A percentile compares a stretch with the other conserved stretches of the same genome.
Evolutionary conservation across 1,284 basidiomycete genomes (phyloP).

Genomic region (Limonomyces culmigenus): DNA sequence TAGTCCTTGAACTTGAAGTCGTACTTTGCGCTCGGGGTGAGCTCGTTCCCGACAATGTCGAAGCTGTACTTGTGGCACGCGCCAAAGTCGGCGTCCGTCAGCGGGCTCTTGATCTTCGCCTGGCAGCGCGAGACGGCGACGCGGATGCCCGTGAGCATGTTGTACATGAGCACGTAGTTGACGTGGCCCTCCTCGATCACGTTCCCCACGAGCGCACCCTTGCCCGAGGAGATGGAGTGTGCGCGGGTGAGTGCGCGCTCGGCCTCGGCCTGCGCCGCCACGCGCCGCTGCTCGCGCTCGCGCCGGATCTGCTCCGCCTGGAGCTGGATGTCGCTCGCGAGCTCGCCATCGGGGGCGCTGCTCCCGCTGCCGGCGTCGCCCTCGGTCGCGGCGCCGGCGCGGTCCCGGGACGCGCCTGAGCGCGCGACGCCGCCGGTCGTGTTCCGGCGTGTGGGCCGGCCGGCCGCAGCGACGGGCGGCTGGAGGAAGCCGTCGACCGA

Average conservation of each 20-base stretch:
- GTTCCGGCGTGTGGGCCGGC: conserved; percentile 33
- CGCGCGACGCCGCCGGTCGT: too few relatives aligned
- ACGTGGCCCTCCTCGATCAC: conserved; percentile 93
- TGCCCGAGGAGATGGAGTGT: conserved; percentile 16
- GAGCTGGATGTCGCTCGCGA: conserved; percentile 56
- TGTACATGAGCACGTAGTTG: conserved; percentile 99
- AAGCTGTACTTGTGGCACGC: conserved; percentile 94
- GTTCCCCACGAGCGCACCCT: conserved; percentile 72
- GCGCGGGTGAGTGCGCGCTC: conserved; percentile 19
- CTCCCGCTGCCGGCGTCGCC: conserved; percentile 10
- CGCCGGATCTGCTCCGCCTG: conserved; percentile 72
- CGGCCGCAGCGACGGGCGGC: conserved; percentile 18
- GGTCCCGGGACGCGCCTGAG: conserved; percentile 5
- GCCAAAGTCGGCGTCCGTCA: conserved; percentile 78
- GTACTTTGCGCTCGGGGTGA: conserved; percentile 91
- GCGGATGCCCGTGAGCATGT: conserved; percentile 97
- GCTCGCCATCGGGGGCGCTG: conserved; percentile 14
- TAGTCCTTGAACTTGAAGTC: conserved; percentile 99
- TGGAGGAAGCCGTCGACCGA: conserved; percentile 29
- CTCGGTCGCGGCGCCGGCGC: conserved; percentile 9
- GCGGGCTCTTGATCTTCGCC: conserved; percentile 77
- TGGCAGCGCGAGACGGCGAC: conserved; percentile 93
- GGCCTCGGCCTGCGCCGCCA: conserved; percentile 37
- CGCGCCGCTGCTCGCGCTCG: conserved; percentile 56
- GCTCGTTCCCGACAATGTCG: conserved; percentile 93